Conservation (phyloP, 2,329 filamentous ascomycete species). For the Ceratocystis destructans region DNA sequence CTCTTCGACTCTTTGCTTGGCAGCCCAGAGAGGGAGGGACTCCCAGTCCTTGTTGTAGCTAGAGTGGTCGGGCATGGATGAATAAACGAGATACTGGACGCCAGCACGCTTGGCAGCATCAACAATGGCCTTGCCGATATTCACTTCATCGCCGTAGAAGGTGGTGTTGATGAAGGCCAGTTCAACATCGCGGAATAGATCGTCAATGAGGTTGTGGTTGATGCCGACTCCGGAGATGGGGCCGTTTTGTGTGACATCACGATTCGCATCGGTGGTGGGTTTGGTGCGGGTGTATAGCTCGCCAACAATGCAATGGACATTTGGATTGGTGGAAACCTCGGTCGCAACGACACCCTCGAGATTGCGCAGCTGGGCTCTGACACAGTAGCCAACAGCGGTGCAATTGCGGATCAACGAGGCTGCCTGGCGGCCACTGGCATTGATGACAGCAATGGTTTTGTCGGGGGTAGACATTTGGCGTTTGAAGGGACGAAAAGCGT, state of each 20-base stretch:
- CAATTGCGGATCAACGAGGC: conserved; percentile 91
- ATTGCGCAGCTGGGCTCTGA: conserved; percentile 82
- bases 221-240: conserved; percentile 51
- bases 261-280: conserved; percentile 34
- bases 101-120: conserved; percentile 76
- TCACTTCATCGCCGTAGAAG: conserved; percentile 87
- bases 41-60: conserved; percentile 66
- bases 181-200: conserved; percentile 71
- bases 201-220: conserved; percentile 56
- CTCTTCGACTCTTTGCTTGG: conserved; percentile 84
- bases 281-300: conserved; percentile 47
- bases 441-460: conserved; percentile 88
- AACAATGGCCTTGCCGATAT: conserved; percentile 75
- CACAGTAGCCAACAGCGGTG: conserved; percentile 81
- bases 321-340: conserved; percentile 69
- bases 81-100: conserved; percentile 88
- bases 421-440: conserved; percentile 88
- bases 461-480: conserved; percentile 44
- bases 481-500: conserved; percentile 48
- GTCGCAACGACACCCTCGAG: conserved; percentile 76
- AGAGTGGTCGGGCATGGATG: conserved; percentile 90
- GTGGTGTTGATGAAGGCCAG: conserved; percentile 97
- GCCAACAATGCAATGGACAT: conserved; percentile 52
- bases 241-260: conserved; percentile 55
- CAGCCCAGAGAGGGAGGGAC: conserved; percentile 76